Base-by-base conservation (phyloP, 495 filamentous ascomycete species). In the Entonaema liquescens region DNA sequence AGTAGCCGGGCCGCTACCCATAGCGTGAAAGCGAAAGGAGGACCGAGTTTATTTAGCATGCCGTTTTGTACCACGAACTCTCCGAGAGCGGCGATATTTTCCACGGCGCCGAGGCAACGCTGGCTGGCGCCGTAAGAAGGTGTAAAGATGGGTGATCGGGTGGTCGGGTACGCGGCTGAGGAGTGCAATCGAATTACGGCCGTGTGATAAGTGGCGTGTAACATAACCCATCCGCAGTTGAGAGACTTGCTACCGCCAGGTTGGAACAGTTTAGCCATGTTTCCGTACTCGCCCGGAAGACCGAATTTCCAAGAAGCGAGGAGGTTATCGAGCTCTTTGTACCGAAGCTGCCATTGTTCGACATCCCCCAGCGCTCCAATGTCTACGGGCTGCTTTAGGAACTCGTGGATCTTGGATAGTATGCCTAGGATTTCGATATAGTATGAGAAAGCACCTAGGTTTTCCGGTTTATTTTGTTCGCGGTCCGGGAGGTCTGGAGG, bases 1-100 rank as follows among this genome's bases (percentile, higher is more conserved):
- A 95, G 82, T 21, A 97, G 81, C 5, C 93, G 89, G 13, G 93
- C 92, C n/a, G 92, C 92, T 28, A 97, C 93, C 93, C 93, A 97
- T 33, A 97, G 82, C 1, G 92, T 92, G 76, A 97, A 97, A 13
- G 93, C 92, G 72, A 96, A 97, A 0, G 92, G 93, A 1, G 93
- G 92, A 0, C 93, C 93, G 13, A 97, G 88, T 72, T 93, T 92
- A 54, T 86, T 85, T 17, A 97, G 83, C 76, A 95, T 86, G 68
- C 86, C 86, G 69, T 93, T 89, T 38, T 86, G 85, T 31, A 90
- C 85, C 13, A 95, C 92, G 73, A 91, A 91, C 26, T 88, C 88
- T 33, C 89, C 90, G 1, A 97, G 84, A 0, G 90, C 90, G 36
- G 89, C 84, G 49, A 96, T 93, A 72, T 93, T 94, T 72, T 96